These are phyloP conservation scores for Ceratonia siliqua DNA, from an alignment of 306 rosid genomes.

Conservation along the genomic window DNA sequence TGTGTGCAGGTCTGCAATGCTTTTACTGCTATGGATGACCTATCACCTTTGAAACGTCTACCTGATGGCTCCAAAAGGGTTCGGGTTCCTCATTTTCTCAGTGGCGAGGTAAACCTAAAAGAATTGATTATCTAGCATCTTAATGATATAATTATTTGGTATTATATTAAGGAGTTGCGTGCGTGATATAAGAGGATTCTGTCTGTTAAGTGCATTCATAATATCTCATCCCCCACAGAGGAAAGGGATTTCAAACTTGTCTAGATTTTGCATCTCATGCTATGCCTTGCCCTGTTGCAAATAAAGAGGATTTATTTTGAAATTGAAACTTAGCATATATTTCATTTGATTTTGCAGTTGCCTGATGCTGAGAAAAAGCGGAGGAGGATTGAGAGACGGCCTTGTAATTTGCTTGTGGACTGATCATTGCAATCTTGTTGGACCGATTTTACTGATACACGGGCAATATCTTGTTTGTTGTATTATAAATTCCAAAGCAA, in stretches of 20 bases:
- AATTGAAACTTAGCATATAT: neutral
- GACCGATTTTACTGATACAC: slow-evolving; percentile 16
- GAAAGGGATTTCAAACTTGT: neutral
- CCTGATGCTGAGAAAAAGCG: slow-evolving; percentile 50
- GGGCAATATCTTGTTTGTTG: slow-evolving; percentile 25
- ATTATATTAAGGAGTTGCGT: no score
- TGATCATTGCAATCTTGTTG: slow-evolving; percentile 28
- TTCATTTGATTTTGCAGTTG: slow-evolving; percentile 39
- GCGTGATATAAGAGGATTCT: no score
- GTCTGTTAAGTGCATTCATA: no score
- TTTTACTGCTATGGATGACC: slow-evolving; percentile 36
- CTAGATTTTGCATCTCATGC: neutral
- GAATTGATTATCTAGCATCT: no score
- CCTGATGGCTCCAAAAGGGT: slow-evolving; percentile 80
- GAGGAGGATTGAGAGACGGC: slow-evolving; percentile 47
- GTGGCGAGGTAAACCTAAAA: slow-evolving; percentile 49
- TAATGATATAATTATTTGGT: no score
- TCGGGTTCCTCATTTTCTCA: slow-evolving; percentile 58
- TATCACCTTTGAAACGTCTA: slow-evolving; percentile 54
- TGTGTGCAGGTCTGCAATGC: slow-evolving; percentile 53
- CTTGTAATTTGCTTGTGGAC: slow-evolving; percentile 52
- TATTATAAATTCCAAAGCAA: slow-evolving; percentile 19
- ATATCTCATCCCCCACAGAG: neutral
- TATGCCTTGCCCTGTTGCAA: neutral
- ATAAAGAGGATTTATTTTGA: neutral